Base-by-base conservation (phyloP, 2,329 filamentous ascomycete genomes). In the Arachnomyces sp. region DNA sequence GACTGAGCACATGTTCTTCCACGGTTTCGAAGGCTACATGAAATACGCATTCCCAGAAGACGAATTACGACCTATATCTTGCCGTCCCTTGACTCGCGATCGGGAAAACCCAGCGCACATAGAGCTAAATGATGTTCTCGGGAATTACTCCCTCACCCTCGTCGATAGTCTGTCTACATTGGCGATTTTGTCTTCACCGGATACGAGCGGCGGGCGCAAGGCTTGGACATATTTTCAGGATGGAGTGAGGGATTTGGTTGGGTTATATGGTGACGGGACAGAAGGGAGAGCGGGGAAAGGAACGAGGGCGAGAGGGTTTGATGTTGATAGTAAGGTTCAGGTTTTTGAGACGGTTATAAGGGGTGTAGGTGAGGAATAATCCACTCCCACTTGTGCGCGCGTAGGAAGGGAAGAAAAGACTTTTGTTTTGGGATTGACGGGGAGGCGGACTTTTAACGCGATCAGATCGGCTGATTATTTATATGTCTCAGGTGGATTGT, bases 311-410 rank as follows among this genome's bases (percentile, higher is more conserved):
- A 76, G 80, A 40, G 92, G 88, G 0, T 98, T 98, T 55, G 87
- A 98, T 61, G 71, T 95, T 31, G 90, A 98, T 63, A 95, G 89
- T 68, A 98, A 96, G 65, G 92, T 98, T 2, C 90, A 98, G 66
- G 87, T 98, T 30, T 98, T 98, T 56, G 92, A 98, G 68, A 96
- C 90, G 1, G 90, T 95, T 28, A 98, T 98, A 52, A 77, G 92
- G 43, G 92, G 90, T 12, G 77, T 67, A 40, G 63, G 63, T 66
- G 55, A 42, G 59, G 15, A 17, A 25, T 25, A 25, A 25, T 9
- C 21, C 21, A 9, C 21, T 9, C 21, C 21, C 5, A 5, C 9
- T 25, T 25, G 21, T 9, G 21, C 21, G 5, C 21, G 21, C 21
- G 9, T 25, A 25, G 21, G 21, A 25, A 25, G 21, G 21, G 9